phyloP scores from a whole-genome alignment of 2,329 filamentous ascomycete species.

The Aspergillus unguis region DNA sequence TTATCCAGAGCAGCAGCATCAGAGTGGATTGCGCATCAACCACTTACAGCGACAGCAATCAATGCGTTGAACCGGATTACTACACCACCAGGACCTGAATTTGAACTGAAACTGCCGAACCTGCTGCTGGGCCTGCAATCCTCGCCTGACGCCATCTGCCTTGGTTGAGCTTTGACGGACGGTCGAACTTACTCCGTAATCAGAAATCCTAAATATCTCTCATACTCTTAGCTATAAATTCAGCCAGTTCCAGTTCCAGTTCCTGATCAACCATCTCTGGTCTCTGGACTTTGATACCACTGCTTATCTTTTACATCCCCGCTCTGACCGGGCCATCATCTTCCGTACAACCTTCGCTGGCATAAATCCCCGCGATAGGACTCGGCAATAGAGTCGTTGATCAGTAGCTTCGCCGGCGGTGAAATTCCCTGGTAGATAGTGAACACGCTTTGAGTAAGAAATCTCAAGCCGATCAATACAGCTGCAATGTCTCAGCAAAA shows the following conservation, averaged over 20 bases:
- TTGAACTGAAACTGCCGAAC: not conserved
- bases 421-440: constrained; percentile 21
- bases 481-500: constrained; percentile 64
- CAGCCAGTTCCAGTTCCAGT: not conserved
- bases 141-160: not conserved
- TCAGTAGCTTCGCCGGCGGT: constrained; percentile 22
- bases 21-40: not conserved
- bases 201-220: not conserved
- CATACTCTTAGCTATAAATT: not conserved
- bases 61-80: not conserved
- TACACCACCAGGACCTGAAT: not conserved
- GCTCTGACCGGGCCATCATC: not conserved
- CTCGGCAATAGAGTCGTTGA: not conserved
- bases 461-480: no score
- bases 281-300: not conserved
- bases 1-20: constrained; percentile 2
- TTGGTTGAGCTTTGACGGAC: not conserved
- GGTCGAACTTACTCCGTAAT: constrained; percentile 1
- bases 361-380: not conserved
- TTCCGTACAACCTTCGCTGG: not conserved
- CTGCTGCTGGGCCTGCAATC: not conserved
- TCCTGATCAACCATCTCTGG: not conserved
- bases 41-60: constrained; percentile 5
- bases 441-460: not conserved
- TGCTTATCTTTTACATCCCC: not conserved